Conservation (phyloP, 768 basidiomycete species). For the Tricholoma hemisulphureum region DNA sequence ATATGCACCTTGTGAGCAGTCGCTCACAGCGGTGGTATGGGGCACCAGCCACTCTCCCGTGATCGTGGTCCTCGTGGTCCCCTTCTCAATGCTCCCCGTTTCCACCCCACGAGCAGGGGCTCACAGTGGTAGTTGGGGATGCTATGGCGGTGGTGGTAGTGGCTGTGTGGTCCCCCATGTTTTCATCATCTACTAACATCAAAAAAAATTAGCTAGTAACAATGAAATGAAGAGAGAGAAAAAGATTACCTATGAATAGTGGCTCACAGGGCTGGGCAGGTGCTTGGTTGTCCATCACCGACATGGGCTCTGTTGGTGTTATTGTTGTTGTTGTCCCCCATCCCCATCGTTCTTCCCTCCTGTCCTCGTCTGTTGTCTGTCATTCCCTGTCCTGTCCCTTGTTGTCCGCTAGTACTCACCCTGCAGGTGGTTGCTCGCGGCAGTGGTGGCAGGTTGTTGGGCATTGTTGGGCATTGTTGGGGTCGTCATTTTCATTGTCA, state of each 20-base stretch:
- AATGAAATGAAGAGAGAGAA: not conserved
- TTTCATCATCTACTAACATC: not conserved
- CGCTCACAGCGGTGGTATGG: not conserved
- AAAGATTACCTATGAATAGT: not conserved
- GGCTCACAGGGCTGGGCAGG: not conserved
- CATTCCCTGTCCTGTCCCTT: not conserved
- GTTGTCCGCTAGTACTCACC: not conserved
- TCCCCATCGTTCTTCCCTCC: no score
- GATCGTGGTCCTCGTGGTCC: not conserved
- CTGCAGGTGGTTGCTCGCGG: no score
- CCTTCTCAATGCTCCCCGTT: no score
- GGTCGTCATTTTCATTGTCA: not conserved
- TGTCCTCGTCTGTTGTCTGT: not conserved
- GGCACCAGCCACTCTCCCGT: not conserved
- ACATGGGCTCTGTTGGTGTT: not conserved
- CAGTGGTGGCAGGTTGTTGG: not conserved
- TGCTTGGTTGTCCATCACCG: not conserved
- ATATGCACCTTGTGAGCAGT: no score
- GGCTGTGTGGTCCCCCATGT: no score
- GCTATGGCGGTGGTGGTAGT: no score
- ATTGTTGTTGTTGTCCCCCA: not conserved
- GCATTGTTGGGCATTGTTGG: not conserved
- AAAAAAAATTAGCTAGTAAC: not conserved
- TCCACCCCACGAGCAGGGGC: no score
- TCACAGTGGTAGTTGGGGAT: no score